These are phyloP conservation scores for Sarcodon sp. DNA, from an alignment of 768 basidiomycete genomes.

Conservation along the genomic window DNA sequence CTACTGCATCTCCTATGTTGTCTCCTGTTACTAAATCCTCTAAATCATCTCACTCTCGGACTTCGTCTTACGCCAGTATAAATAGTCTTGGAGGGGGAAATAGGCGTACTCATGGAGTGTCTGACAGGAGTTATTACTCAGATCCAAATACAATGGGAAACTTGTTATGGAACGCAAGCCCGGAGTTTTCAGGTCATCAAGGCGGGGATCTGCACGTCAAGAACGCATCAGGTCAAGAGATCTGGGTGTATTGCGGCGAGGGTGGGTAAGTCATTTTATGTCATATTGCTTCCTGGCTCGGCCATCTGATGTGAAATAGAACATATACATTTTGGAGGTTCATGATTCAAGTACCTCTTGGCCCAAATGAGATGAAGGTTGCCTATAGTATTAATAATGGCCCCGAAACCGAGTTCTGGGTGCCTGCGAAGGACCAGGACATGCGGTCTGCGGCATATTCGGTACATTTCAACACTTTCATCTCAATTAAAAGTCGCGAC, in stretches of 20 bases:
- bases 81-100: too few species aligned
- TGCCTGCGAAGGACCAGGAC: constrained; percentile 72
- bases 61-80: not conserved
- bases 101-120: too few species aligned
- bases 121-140: not conserved
- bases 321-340: constrained; percentile 95
- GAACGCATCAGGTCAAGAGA: constrained; percentile 10
- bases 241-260: constrained; percentile 15
- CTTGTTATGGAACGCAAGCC: not conserved
- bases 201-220: not conserved
- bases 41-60: not conserved
- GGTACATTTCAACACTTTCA: constrained; percentile 24
- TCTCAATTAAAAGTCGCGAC: not conserved
- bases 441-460: constrained; percentile 89
- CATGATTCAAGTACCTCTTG: constrained; percentile 69
- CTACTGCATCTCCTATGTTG: not conserved
- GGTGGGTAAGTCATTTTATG: constrained; percentile 10
- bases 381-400: constrained; percentile 77
- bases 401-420: constrained; percentile 64
- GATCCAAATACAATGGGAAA: not conserved
- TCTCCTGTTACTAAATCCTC: not conserved
- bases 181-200: not conserved
- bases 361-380: constrained; percentile 58
- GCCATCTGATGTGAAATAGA: constrained; percentile 22
- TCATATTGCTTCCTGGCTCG: not conserved